Evolutionary conservation across 495 filamentous ascomycete genomes (phyloP).

Genomic region (Podospora pseudopauciseta): DNA sequence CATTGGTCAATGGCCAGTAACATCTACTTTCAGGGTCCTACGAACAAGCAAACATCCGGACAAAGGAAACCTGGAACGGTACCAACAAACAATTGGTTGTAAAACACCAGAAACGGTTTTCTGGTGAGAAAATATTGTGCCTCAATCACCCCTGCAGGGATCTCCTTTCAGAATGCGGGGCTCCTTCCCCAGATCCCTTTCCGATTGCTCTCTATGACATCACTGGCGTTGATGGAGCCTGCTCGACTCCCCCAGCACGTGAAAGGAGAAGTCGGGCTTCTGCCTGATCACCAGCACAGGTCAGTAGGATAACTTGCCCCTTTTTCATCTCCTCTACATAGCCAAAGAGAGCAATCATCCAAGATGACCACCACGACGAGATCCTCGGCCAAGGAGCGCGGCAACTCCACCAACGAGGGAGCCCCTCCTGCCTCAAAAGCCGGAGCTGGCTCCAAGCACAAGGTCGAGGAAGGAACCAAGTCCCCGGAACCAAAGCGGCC

Average conservation of each 20-base stretch:
- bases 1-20: no score
- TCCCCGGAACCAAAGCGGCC: slow-evolving; percentile 20
- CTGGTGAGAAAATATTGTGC: neutral
- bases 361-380: slow-evolving; percentile 23
- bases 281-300: neutral
- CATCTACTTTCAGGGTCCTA: no score
- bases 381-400: slow-evolving; percentile 20
- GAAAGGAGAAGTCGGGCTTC: neutral
- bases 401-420: neutral
- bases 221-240: neutral
- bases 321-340: neutral
- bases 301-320: neutral
- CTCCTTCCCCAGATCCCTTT: neutral
- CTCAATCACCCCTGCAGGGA: neutral
- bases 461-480: slow-evolving; percentile 7
- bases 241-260: neutral
- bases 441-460: slow-evolving; percentile 26
- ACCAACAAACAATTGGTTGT: neutral
- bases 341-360: neutral
- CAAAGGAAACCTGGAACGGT: neutral
- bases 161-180: neutral
- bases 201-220: neutral
- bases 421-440: slow-evolving; percentile 18
- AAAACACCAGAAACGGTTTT: neutral
- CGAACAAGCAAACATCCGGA: no score